Percentiles rank a stretch among this genome's conserved stretches.
Conservation (phyloP, 768 basidiomycete genomes). For the Suillus cothurnatus region DNA sequence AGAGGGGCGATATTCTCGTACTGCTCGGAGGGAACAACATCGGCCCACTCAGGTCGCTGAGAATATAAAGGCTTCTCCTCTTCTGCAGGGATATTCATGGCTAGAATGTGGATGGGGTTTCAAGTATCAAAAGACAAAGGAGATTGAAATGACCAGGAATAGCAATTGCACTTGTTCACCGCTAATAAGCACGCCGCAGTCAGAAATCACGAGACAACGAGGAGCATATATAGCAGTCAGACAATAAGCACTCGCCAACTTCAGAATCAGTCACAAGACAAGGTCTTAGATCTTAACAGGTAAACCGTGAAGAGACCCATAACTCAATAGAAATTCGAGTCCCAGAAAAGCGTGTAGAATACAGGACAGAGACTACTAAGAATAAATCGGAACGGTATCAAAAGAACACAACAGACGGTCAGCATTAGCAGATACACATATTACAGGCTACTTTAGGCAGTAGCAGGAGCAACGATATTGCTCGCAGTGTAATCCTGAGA, state of each 20-base stretch:
- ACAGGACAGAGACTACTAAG: slow-evolving; percentile 19
- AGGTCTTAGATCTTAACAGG: background rate
- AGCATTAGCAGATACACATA: slow-evolving; percentile 12
- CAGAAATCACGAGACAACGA: background rate
- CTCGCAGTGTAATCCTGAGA: slow-evolving; percentile 68
- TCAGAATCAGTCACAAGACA: background rate
- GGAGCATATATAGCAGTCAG: no score
- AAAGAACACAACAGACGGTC: slow-evolving; percentile 10
- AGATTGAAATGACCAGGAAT: background rate
- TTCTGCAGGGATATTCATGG: slow-evolving; percentile 4
- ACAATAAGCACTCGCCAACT: no score
- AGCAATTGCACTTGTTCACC: background rate
- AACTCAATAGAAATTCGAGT: slow-evolving; percentile 2
- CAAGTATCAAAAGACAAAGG: slow-evolving; percentile 2
- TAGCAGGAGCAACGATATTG: slow-evolving; percentile 46
- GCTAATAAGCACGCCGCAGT: background rate
- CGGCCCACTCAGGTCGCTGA: slow-evolving; percentile 74
- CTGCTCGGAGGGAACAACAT: slow-evolving; percentile 78
- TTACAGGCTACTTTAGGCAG: slow-evolving; percentile 21
- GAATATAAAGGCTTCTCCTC: slow-evolving; percentile 46
- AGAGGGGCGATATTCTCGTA: slow-evolving; percentile 78
- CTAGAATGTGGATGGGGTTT: background rate
- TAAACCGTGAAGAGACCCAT: background rate
- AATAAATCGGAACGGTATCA: slow-evolving; percentile 27
- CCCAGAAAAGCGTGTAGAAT: slow-evolving; percentile 21